Evolutionary conservation across 2,329 filamentous ascomycete genomes (phyloP), one percentile per base, ranked within the genome.

Genomic region (Penicillium vulpinum): DNA sequence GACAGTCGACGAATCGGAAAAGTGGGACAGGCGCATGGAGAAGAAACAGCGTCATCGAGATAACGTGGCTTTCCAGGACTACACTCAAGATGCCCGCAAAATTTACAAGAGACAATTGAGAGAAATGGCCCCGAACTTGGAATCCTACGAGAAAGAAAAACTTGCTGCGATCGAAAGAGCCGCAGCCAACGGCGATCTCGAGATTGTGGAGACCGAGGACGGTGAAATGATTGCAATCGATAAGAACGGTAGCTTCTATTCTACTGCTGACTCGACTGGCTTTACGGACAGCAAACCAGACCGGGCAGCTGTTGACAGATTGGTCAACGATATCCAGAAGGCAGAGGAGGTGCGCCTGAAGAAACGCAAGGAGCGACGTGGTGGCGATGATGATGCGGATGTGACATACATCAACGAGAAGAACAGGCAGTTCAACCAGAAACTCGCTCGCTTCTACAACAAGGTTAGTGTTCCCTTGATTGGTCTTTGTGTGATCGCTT

Each of bases 351-450:
- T 87, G 51, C 83, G 92, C 50, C 72, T 96, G 70, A 95, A 92
- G 83, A 95, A 95, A 80, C 83, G 92, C 67, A 87, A 85, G 73
- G 91, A 95, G 63, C 83, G 92, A 73, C 85, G 87, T 72, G 88
- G 88, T 72, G 88, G 88, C 61, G 91, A 92, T 57, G 92, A 96
- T 62, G 90, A 92, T 46, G 88, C 86, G 28, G 94, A 99, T 75
- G 90, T 97, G 67, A 97, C 93, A 8, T 97, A 96, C 77, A 99
- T 99, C 84, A 99, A 99, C 78, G 92, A 97, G 78, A 97, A 99
- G 88, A 99, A 99, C 83, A 97, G 97, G 83, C 92, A 97, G 82
- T 99, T 99, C 81, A 99, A 99, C 85, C 88, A 96, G 80, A 97
- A 99, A 80, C 81, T 99, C 75, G 83, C 89, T 52, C 83, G 94